Conservation (phyloP, 2,329 filamentous ascomycete genomes). For the Aspergillus quadricinctus region DNA sequence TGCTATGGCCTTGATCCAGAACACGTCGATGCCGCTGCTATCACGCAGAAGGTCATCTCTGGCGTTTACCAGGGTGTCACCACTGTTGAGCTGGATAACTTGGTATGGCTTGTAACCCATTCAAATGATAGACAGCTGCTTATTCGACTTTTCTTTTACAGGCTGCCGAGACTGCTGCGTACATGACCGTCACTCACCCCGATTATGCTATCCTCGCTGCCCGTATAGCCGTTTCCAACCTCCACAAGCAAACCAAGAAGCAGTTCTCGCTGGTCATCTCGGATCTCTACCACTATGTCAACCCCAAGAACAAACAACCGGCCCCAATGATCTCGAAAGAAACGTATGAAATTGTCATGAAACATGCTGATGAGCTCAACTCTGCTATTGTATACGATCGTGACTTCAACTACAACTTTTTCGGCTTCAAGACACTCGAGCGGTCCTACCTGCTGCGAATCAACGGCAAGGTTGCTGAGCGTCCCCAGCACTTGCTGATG, state of each 20-base stretch:
- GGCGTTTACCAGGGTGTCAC: conserved; percentile 98
- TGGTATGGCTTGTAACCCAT: conserved; percentile 57
- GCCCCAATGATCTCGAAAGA: conserved; percentile 94
- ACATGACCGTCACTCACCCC: conserved; percentile 99
- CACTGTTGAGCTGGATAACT: conserved; percentile 91
- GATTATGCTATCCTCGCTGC: conserved; percentile 98
- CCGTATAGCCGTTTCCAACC: conserved; percentile 97
- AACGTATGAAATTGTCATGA: conserved; percentile 90
- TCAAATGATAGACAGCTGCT: conserved; percentile 2
- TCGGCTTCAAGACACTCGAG: conserved; percentile 98
- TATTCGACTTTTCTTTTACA: conserved; percentile 37
- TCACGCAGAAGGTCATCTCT: conserved; percentile 98
- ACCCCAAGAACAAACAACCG: conserved; percentile 77
- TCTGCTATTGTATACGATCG: conserved; percentile 98
- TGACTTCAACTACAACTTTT: conserved; percentile 99
- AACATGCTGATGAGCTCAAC: conserved; percentile 94
- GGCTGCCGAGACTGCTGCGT: conserved; percentile 97
- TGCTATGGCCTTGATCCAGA: conserved; percentile 96
- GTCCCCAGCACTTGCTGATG: conserved; percentile 99
- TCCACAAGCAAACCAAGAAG: conserved; percentile 99
- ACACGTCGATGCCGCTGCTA: conserved; percentile 95
- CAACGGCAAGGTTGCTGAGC: conserved; percentile 91
- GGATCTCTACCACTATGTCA: conserved; percentile 93
- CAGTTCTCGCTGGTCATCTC: conserved; percentile 94
- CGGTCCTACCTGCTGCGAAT: conserved; percentile 95